Conservation (phyloP, 805 yeast species). For the Wickerhamiella azyma region DNA sequence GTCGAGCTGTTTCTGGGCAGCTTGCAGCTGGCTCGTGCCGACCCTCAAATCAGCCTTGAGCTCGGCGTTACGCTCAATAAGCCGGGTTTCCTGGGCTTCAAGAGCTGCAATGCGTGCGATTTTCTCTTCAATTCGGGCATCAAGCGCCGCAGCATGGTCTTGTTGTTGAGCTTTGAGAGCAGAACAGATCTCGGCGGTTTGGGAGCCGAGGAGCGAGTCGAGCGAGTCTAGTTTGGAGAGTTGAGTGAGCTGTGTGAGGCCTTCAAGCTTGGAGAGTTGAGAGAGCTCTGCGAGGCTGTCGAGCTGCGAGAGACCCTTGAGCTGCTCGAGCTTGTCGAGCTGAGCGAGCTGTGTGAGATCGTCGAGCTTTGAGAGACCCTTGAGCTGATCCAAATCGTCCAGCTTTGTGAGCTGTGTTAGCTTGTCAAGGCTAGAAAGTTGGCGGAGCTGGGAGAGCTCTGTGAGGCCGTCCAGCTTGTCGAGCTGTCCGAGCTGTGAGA, state of each 20-base stretch:
- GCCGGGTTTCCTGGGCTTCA: constrained; percentile 9
- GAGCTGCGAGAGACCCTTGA: constrained; percentile 1
- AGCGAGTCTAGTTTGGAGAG: background rate
- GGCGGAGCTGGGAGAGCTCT: background rate
- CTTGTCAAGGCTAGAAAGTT: background rate
- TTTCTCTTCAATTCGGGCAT: constrained; percentile 4
- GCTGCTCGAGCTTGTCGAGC: background rate
- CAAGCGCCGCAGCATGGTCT: background rate
- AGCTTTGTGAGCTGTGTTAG: background rate
- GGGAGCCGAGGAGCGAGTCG: background rate
- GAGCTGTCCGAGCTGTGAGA: background rate
- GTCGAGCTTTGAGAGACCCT: background rate
- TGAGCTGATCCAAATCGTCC: background rate
- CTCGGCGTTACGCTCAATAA: constrained; percentile 9
- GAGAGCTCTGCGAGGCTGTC: background rate
- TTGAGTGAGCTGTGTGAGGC: background rate
- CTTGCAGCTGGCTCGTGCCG: constrained; percentile 11
- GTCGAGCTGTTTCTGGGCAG: constrained; percentile 13
- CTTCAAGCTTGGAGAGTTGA: background rate
- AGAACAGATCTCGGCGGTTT: background rate
- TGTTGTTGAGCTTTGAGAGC: background rate
- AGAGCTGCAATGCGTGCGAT: constrained; percentile 10
- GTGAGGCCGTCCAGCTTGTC: background rate
- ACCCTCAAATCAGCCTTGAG: constrained; percentile 14
- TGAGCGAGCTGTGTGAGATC: background rate